Evolutionary conservation across 2,329 filamentous ascomycete species (phyloP), one percentile per base, ranked within the genome.

Genomic region (Neonectria magnoliae): DNA sequence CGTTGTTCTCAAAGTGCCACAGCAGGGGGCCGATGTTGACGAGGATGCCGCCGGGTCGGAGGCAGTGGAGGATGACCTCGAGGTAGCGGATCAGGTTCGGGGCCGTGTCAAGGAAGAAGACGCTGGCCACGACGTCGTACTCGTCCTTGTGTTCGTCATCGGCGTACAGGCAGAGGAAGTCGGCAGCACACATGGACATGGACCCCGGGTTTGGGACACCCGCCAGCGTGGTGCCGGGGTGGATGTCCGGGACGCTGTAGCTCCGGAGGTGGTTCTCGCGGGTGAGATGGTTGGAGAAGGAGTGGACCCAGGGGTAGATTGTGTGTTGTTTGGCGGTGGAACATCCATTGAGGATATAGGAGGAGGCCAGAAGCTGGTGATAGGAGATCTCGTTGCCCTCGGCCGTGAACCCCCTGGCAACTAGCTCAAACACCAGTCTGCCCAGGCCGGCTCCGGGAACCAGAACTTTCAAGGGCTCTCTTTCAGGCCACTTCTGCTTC

Each of bases 301-400:
- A 90, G 68, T 96, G 87, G 4, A 93, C 88, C 87, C 95, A 99
- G 0, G 96, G 96, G 74, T 91, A 93, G 56, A 99, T 84, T 9
- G 84, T 88, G 78, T 94, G 93, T 66, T 91, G 84, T 16, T 85
- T 84, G 0, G 86, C 86, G 2, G 78, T 75, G 0, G 82, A 72
- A 5, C 90, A 92, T 71, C 84, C 85, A 77, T 95, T 94, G 52
- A 94, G 86, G 16, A 94, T 87, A 75, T 92, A 90, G 0, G 87
- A 88, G 6, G 93, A 97, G 1, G 93, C 93, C 62, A 98, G 84
- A n/a, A 99, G 87, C 77, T 97, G 93, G 78, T 99, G 96, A 76
- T 97, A 98, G 3, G 94, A 98, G 66, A 98, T 97, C 80, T 99
- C 93, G 76, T 98, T 98, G 29, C 95, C 95, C 78, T 98, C 94